Base-by-base conservation (phyloP, 148 eudicot species). In the Fallopia convolvulus region DNA sequence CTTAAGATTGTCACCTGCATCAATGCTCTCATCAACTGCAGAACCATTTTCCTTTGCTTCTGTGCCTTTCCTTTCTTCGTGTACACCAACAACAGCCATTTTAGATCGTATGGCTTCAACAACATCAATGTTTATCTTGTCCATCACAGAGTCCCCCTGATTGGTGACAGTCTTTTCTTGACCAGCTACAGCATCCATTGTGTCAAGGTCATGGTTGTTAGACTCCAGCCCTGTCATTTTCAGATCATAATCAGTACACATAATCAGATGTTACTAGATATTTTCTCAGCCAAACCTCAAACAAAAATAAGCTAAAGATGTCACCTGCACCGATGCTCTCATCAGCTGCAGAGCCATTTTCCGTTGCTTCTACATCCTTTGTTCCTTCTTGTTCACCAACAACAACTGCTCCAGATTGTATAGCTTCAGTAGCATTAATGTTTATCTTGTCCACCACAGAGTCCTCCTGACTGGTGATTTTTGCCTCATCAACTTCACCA, bases 121-220 rank as follows among this genome's bases (percentile, higher is more conserved):
- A 53, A 47, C 82, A 78, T 83, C 87, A 60, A 89, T 86, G 42
- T 72, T n/a, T 53, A 83, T 78, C 44, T 83, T 80, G 49, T 87
- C 88, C 75, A 85, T 84, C 72, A 85, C 63, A 42, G 85, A 70
- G 80, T 81, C 88, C 33, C 80, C 93, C 41, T 82, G 83, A 63
- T 79, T 74, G 14, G 73, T 82, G 58, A 81, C 10, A 15, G 3
- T 52, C n/a, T 70, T 48, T 56, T 40, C 81, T 49, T 74, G 84
- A 60, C 39, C 78, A 71, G 36, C 56, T 20, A 47, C 47, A 58
- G 9, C 52, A 49, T 76, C 23, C 68, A 44, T 76, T 40, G 42
- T 55, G 61, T 55, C 61, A 20, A 20, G 53, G 60, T 73, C 60
- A 70, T 23, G 14, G 44, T 76, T 79, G 68, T 77, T 81, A 73